Evolutionary conservation across 1,139 yeast species (phyloP).

Genomic region (Schwanniomyces etchellsii): DNA sequence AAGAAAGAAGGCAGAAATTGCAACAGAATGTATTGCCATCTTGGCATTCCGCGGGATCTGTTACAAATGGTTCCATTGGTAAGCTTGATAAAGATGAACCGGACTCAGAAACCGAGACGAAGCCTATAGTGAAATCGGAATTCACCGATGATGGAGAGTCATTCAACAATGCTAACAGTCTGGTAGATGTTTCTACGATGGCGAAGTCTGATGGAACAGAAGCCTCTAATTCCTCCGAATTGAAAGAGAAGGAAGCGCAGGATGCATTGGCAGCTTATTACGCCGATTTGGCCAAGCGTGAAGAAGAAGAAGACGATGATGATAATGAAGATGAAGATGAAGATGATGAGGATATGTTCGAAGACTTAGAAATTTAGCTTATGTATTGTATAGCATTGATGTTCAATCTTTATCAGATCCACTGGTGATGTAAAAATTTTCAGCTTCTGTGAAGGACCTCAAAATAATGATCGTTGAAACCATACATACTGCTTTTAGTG

Average conservation of each 20-base stretch:
- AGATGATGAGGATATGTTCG: slow-evolving; percentile 48
- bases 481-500: too few species aligned
- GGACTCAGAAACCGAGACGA: slow-evolving; percentile 3
- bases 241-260: slow-evolving; percentile 60
- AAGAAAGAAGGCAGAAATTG: slow-evolving; percentile 65
- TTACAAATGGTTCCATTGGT: slow-evolving; percentile 45
- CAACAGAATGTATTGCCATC: slow-evolving; percentile 94
- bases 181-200: too few species aligned
- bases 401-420: too few species aligned
- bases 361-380: slow-evolving; percentile 19
- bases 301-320: slow-evolving; percentile 56
- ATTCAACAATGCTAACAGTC: too few species aligned
- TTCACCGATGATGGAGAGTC: slow-evolving; percentile 6
- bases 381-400: too few species aligned
- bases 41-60: slow-evolving; percentile 88
- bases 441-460: too few species aligned
- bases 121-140: slow-evolving; percentile 6
- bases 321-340: slow-evolving; percentile 54
- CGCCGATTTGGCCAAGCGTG: slow-evolving; percentile 62
- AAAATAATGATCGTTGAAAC: too few species aligned
- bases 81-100: slow-evolving; percentile 25
- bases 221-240: slow-evolving; percentile 17
- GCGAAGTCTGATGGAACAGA: slow-evolving; percentile 4
- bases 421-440: too few species aligned
- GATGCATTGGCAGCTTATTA: slow-evolving; percentile 78